Percentiles rank a stretch among this genome's conserved stretches.
Conservation (phyloP, 495 filamentous ascomycete genomes). For the Penicillium angulare region DNA sequence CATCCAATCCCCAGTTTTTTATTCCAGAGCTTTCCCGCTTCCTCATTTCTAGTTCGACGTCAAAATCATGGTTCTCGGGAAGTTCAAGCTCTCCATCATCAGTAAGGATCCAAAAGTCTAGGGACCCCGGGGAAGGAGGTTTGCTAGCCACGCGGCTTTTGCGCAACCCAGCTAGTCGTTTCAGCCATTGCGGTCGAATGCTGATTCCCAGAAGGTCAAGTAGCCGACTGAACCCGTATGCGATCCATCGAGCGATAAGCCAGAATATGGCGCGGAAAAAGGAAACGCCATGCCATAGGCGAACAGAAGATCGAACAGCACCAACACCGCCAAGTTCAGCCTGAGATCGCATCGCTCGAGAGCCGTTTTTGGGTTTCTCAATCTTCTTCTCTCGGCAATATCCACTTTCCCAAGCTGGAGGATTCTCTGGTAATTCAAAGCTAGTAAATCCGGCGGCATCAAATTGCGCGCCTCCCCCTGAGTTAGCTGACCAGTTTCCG, state of each 20-base stretch:
- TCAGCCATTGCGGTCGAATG: constrained; percentile 62
- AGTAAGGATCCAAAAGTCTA: constrained; percentile 61
- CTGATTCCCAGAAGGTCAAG: constrained; percentile 61
- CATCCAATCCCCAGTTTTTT: constrained; percentile 28
- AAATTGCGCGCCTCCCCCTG: constrained; percentile 25
- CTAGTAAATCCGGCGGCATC: constrained; percentile 29
- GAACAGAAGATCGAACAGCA: constrained; percentile 65
- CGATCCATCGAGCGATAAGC: constrained; percentile 60
- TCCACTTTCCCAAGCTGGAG: constrained; percentile 52
- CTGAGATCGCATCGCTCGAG: constrained; percentile 36
- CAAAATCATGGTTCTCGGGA: constrained; percentile 60
- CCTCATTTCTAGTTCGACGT: constrained; percentile 74
- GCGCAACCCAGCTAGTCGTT: constrained; percentile 29
- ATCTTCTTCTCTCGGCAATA: constrained; percentile 66
- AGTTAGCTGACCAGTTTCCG: constrained; percentile 26
- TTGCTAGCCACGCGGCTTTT: constrained; percentile 16
- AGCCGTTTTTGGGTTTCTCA: constrained; percentile 47
- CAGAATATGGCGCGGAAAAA: constrained; percentile 71
- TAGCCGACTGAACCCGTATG: constrained; percentile 50
- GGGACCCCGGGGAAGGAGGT: constrained; percentile 21
- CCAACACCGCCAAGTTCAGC: constrained; percentile 66
- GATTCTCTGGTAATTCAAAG: constrained; percentile 34
- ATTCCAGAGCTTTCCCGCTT: constrained; percentile 46
- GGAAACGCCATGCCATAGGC: constrained; percentile 70
- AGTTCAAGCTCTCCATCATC: constrained; percentile 55